Conservation (phyloP, 768 basidiomycete genomes). For the Panaeolus cyanescens region DNA sequence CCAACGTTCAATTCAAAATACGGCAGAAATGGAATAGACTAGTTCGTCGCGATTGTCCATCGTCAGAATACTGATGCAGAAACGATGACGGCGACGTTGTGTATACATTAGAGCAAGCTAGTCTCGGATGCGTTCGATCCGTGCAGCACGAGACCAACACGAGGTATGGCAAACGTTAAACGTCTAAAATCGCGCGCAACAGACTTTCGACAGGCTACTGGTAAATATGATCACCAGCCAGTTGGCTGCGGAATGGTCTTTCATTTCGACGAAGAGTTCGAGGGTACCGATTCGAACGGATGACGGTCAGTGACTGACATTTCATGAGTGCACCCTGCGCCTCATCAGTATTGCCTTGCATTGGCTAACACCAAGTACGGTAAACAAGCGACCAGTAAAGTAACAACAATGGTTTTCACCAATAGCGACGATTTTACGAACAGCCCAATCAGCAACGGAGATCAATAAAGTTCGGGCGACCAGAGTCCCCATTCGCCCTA, state of each 20-base stretch:
- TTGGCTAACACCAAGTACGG: too few relatives aligned
- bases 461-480: not conserved
- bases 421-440: too few relatives aligned
- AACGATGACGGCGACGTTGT: not conserved
- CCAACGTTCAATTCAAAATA: not conserved
- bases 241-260: not conserved
- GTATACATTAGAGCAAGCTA: not conserved
- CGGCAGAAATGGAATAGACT: not conserved
- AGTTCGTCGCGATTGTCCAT: not conserved
- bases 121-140: not conserved
- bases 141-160: not conserved
- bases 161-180: not conserved
- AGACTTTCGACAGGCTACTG: too few relatives aligned
- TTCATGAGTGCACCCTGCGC: not conserved
- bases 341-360: too few relatives aligned
- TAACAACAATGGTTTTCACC: not conserved
- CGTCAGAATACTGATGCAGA: not conserved
- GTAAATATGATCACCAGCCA: not conserved
- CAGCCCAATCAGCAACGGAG: not conserved
- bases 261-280: not conserved
- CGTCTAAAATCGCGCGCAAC: not conserved
- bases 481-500: not conserved
- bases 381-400: not conserved
- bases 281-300: not conserved
- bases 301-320: not conserved